Percentiles rank a stretch among this genome's conserved stretches.
These are phyloP conservation scores for Ilyonectria sp. DNA, from an alignment of 2,329 filamentous ascomycete genomes.

Conservation along the genomic window DNA sequence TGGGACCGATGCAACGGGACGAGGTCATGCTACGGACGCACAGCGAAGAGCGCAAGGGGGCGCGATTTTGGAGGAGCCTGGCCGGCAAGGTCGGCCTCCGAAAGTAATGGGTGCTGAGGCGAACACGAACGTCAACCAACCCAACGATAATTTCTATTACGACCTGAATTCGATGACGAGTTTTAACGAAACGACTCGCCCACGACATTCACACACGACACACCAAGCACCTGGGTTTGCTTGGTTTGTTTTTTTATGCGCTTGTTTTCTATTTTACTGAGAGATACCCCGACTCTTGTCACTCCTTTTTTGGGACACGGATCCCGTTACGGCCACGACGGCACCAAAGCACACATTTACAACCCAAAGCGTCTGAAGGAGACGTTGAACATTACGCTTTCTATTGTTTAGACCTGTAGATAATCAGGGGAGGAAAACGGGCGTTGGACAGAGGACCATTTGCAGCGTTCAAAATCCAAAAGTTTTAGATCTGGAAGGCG, in stretches of 20 bases:
- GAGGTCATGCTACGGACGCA: slow-evolving; percentile 65
- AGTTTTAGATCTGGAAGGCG: slow-evolving; percentile 44
- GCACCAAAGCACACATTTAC: slow-evolving; percentile 34
- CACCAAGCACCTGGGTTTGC: slow-evolving; percentile 34
- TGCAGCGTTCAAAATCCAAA: slow-evolving; percentile 43
- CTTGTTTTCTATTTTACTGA: slow-evolving; percentile 27
- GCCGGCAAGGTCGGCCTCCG: slow-evolving; percentile 61
- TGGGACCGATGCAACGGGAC: slow-evolving; percentile 87
- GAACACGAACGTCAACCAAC: slow-evolving; percentile 22
- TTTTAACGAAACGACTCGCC: slow-evolving; percentile 39
- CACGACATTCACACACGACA: slow-evolving; percentile 36
- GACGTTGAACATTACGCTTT: slow-evolving; percentile 32
- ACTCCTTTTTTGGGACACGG: slow-evolving; percentile 42
- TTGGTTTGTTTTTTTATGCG: slow-evolving; percentile 32
- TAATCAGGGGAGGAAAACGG: slow-evolving; percentile 34
- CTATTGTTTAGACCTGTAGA: slow-evolving; percentile 48
- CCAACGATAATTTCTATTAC: slow-evolving; percentile 42
- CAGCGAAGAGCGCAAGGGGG: slow-evolving; percentile 61
- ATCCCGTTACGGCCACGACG: slow-evolving; percentile 43
- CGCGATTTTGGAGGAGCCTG: slow-evolving; percentile 65
- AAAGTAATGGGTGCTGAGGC: slow-evolving; percentile 40
- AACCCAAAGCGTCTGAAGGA: slow-evolving; percentile 27
- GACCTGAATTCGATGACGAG: slow-evolving; percentile 44
- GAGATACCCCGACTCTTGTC: slow-evolving; percentile 51
- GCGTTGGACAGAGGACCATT: slow-evolving; percentile 41